Percentiles rank a stretch among this genome's conserved stretches.
Evolutionary conservation across 805 yeast genomes (phyloP).

Genomic region (Zygoascus flipseniorum): DNA sequence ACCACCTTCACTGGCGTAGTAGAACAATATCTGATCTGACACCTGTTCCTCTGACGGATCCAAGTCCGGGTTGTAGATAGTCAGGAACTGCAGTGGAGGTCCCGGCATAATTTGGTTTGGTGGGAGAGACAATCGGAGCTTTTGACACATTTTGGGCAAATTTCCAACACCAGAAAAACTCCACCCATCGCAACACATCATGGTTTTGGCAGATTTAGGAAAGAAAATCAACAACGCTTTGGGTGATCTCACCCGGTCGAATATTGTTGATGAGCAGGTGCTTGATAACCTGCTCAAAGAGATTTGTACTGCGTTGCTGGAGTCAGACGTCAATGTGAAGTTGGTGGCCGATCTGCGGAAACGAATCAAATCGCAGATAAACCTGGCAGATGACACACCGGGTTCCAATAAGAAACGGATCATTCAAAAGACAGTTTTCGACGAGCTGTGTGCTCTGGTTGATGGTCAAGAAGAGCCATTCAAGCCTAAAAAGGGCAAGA

Average conservation of each 20-base stretch:
- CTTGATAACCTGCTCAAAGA: constrained; percentile 73
- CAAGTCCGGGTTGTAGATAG: constrained; percentile 34
- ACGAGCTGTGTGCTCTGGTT: constrained; percentile 79
- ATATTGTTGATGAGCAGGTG: constrained; percentile 50
- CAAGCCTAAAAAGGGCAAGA: constrained; percentile 77
- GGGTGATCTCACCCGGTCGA: constrained; percentile 49
- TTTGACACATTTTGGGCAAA: too few relatives aligned
- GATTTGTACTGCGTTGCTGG: constrained; percentile 81
- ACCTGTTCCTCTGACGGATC: constrained; percentile 27
- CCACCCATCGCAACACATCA: constrained; percentile 19
- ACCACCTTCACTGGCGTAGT: constrained; percentile 17
- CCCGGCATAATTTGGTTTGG: background rate
- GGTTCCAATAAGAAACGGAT: constrained; percentile 65
- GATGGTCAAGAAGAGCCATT: constrained; percentile 55
- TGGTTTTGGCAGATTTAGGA: constrained; percentile 79
- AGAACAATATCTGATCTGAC: constrained; percentile 30
- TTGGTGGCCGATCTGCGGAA: constrained; percentile 72
- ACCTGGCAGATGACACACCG: constrained; percentile 43
- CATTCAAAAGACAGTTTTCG: constrained; percentile 86
- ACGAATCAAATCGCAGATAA: constrained; percentile 53
- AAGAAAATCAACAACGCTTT: constrained; percentile 69
- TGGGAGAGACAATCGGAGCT: too few relatives aligned
- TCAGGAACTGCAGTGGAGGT: constrained; percentile 12
- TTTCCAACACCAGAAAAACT: background rate
- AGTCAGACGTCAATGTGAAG: constrained; percentile 87